These are phyloP conservation scores for Yamadazyma diospyri DNA, from an alignment of 1,139 yeast genomes.

Conservation along the genomic window DNA sequence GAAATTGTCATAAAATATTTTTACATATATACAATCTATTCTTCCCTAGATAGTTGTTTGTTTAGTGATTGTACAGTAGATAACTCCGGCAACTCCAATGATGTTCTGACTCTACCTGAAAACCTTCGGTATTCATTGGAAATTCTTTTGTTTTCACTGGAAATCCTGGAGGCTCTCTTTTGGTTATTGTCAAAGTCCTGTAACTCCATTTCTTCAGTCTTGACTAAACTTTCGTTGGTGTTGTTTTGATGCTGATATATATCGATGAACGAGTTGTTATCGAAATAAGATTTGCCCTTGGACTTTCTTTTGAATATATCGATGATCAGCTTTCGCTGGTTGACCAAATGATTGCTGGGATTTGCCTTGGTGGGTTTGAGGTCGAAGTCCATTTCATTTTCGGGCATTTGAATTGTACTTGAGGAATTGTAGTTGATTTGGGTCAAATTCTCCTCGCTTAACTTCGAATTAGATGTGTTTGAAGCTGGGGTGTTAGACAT, in stretches of 20 bases:
- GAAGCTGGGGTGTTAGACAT: slow-evolving; percentile 7
- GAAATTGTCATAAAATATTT: neutral
- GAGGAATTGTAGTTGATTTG: slow-evolving; percentile 12
- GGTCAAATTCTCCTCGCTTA: slow-evolving; percentile 7
- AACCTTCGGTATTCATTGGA: slow-evolving; percentile 9
- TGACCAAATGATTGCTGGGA: slow-evolving; percentile 4
- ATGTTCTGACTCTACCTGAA: slow-evolving; percentile 13
- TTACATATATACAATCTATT: slow-evolving; percentile 1
- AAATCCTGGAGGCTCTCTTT: slow-evolving; percentile 21
- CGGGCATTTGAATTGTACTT: slow-evolving; percentile 12
- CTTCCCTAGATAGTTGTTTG: slow-evolving; percentile 5
- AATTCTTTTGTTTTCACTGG: slow-evolving; percentile 21
- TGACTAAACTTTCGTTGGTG: slow-evolving; percentile 19
- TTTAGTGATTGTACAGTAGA: slow-evolving; percentile 12
- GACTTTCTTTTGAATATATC: slow-evolving; percentile 27
- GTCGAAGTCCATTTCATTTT: neutral
- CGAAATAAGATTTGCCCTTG: slow-evolving; percentile 23
- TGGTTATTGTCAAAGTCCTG: slow-evolving; percentile 36
- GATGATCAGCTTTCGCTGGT: slow-evolving; percentile 22
- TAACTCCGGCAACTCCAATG: slow-evolving; percentile 15
- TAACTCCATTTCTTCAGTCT: slow-evolving; percentile 51
- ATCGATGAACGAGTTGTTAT: slow-evolving; percentile 30
- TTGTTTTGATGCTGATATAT: slow-evolving; percentile 20
- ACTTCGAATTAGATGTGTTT: neutral
- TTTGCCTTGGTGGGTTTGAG: neutral